Conservation (phyloP, 257 asterid species). For the Solanum microdontum region DNA sequence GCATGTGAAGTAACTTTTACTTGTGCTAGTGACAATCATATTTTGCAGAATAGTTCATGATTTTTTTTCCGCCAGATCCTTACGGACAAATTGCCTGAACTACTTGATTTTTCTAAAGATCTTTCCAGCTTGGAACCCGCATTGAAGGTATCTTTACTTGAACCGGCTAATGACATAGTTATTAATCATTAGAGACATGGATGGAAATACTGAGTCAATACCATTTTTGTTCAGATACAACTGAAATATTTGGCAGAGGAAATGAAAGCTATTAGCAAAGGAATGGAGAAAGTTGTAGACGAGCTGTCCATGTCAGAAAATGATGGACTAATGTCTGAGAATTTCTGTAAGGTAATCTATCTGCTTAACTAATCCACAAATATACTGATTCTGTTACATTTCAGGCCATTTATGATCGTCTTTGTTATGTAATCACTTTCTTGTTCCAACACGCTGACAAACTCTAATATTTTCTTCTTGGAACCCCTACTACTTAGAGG, state of each 20-base stretch:
- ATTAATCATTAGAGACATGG: neutral
- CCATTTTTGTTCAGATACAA: slow-evolving; percentile 45
- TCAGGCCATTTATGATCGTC: neutral
- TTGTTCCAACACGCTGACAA: neutral
- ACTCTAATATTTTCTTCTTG: neutral
- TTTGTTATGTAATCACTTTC: neutral
- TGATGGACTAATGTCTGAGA: slow-evolving; percentile 58
- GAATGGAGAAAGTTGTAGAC: slow-evolving; percentile 55
- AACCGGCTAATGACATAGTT: neutral
- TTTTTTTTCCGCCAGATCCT: slow-evolving; percentile 31
- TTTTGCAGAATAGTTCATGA: neutral
- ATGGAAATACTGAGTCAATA: neutral
- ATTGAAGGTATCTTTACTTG: slow-evolving; percentile 41
- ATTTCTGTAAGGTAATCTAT: slow-evolving; percentile 46
- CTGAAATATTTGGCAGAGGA: slow-evolving; percentile 78
- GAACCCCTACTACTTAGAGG: neutral
- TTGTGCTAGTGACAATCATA: neutral
- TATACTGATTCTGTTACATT: neutral
- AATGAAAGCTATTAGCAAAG: slow-evolving; percentile 78
- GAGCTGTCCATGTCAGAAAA: slow-evolving; percentile 64
- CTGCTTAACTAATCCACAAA: neutral
- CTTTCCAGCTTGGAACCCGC: slow-evolving; percentile 65
- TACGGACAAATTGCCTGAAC: slow-evolving; percentile 64
- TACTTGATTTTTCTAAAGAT: slow-evolving; percentile 59
- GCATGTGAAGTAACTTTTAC: neutral